These are phyloP conservation scores for Backusella tuberculispora DNA, from an alignment of 192 early-diverging fungal genomes.

Conservation along the genomic window DNA sequence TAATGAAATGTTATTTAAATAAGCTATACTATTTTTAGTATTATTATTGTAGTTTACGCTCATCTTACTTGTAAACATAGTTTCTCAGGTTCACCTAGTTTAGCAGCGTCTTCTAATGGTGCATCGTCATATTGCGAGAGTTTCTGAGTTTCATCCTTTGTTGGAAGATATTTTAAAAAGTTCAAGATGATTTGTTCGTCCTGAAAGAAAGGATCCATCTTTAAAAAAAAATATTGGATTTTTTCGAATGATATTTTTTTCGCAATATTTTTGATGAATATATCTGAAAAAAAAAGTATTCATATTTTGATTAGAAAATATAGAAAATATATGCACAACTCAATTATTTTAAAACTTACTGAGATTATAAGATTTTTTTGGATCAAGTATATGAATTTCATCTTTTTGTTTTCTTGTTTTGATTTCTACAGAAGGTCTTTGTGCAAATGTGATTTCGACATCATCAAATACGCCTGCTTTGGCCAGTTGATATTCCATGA, in stretches of 20 bases:
- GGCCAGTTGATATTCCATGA: conserved; percentile 40
- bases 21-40: background rate
- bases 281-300: conserved; percentile 29
- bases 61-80: conserved; percentile 65
- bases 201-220: conserved; percentile 65
- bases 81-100: conserved; percentile 60
- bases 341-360: conserved; percentile 24
- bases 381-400: conserved; percentile 65
- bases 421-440: conserved; percentile 49
- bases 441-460: conserved; percentile 38
- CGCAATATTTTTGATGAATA: conserved; percentile 37
- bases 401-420: conserved; percentile 35
- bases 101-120: conserved; percentile 44
- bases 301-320: background rate
- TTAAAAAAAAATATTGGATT: conserved; percentile 64
- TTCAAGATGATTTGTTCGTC: conserved; percentile 57
- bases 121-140: conserved; percentile 62
- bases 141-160: conserved; percentile 67
- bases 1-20: background rate
- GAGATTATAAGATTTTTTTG: conserved; percentile 69
- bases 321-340: background rate
- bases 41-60: too few relatives aligned
- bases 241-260: conserved; percentile 72
- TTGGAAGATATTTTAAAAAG: conserved; percentile 70
- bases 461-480: conserved; percentile 42